Evolutionary conservation across 1,284 basidiomycete genomes (phyloP), one percentile per base, ranked within the genome.

Genomic region (Pyrrhoderma noxium): DNA sequence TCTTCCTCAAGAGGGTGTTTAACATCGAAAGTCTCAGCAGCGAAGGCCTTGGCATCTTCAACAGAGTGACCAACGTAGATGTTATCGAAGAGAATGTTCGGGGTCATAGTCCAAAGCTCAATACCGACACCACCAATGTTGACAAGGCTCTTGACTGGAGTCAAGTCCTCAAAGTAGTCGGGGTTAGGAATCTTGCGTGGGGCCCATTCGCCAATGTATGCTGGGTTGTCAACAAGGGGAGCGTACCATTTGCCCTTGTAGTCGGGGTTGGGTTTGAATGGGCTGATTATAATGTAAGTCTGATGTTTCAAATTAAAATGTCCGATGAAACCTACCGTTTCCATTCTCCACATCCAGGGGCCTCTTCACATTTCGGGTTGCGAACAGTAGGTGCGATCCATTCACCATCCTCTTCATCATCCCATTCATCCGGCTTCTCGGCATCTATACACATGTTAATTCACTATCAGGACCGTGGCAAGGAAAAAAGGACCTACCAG

Each of bases 401-500:
- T 65, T 98, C 95, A 68, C 96, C 96, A 63, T 99, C 95, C 68
- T 99, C 95, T 68, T 98, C 96, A 60, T 99, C 90, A 65, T 97
- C 94, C 96, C 96, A 99, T 70, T 99, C 96, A 67, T 98, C 95
- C 25, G 96, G 96, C 79, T 98, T 98, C 72, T 86, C 81, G 43
- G 93, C 87, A 60, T 93, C 89, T 80, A 34, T 1, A 36, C 13
- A 57, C 31, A n/a, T 3, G 2, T 19, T 46, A 34, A 27, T 31
- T 14, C 43, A 45, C 18, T 25, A 34, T 36, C 19, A 9, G 18
- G 18, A n/a, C 1, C 3, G 34, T 46, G 8, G 14, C 23, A n/a
- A 16, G 48, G 7, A 16, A 4, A 36, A 21, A 41, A 18, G 16
- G 50, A 57, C 69, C 61, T 58, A 79, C 83, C 84, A 58, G 96